A percentile compares a stretch with the other conserved stretches of the same genome.
Conservation (phyloP, 2,329 filamentous ascomycete genomes). For the Pestalotiopsis sp. region DNA sequence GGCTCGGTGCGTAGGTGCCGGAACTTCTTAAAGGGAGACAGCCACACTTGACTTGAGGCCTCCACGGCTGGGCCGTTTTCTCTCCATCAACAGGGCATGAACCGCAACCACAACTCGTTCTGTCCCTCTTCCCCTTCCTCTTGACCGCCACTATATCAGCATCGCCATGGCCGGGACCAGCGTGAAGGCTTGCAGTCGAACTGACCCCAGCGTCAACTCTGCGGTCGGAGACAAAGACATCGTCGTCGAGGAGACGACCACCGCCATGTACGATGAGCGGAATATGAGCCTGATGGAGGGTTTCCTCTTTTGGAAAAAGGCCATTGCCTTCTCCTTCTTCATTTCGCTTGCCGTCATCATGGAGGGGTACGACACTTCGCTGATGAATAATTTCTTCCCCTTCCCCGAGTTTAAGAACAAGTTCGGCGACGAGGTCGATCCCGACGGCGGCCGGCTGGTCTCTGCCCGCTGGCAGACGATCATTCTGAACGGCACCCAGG, state of each 20-base stretch:
- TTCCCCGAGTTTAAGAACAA: conserved; percentile 15
- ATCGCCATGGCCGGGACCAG: conserved; percentile 4
- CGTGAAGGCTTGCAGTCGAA: background rate
- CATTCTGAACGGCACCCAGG: conserved; percentile 15
- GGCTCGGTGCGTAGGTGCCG: background rate
- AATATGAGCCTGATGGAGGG: conserved; percentile 10
- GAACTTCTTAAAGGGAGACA: background rate
- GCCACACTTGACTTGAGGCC: background rate
- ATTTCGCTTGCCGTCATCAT: conserved; percentile 16
- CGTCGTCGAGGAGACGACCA: conserved; percentile 8
- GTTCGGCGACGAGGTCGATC: conserved; percentile 15
- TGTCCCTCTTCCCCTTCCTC: background rate
- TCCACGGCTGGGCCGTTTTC: background rate
- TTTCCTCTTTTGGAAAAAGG: conserved; percentile 14
- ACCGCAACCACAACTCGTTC: background rate
- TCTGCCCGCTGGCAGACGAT: conserved; percentile 15
- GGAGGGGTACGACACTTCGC: conserved; percentile 13
- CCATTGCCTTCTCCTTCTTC: conserved; percentile 13
- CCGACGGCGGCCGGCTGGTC: conserved; percentile 10
- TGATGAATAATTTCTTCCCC: conserved; percentile 16
- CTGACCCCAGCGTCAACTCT: conserved; percentile 3
- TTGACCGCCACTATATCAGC: background rate
- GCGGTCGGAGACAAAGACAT: background rate
- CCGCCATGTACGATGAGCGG: conserved; percentile 13
- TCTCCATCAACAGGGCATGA: background rate